Percentiles rank a stretch among this genome's conserved stretches.
Evolutionary conservation across 1,139 yeast species (phyloP).

Genomic region (Pichia sp.): DNA sequence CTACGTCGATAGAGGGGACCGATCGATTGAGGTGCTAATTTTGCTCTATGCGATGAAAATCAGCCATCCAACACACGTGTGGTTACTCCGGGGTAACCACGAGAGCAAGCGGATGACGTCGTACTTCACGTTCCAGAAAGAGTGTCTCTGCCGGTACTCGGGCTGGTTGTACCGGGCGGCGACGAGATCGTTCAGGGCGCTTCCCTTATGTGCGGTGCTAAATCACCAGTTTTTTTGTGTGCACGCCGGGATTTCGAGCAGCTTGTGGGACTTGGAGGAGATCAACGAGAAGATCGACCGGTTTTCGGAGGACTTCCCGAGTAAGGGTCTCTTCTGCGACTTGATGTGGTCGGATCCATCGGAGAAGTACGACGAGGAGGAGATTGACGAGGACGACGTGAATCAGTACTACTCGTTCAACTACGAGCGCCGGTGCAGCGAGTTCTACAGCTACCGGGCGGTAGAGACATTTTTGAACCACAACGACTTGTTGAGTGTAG

Average conservation of each 20-base stretch:
- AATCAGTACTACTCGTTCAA: constrained; percentile 66
- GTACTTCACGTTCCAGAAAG: constrained; percentile 93
- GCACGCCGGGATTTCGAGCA: constrained; percentile 91
- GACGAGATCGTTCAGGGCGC: constrained; percentile 73
- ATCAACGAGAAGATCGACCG: constrained; percentile 61
- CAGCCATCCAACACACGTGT: constrained; percentile 63
- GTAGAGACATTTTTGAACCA: constrained; percentile 69
- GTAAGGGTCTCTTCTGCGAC: constrained; percentile 91
- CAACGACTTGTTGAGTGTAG: constrained; percentile 71
- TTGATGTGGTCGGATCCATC: constrained; percentile 97
- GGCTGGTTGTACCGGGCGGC: constrained; percentile 73
- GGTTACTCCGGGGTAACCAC: constrained; percentile 88
- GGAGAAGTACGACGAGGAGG: constrained; percentile 49
- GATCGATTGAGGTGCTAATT: constrained; percentile 94
- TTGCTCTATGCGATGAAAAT: constrained; percentile 76
- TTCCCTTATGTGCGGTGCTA: constrained; percentile 81
- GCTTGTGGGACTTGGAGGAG: constrained; percentile 66
- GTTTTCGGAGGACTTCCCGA: constrained; percentile 73
- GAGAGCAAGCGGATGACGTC: constrained; percentile 95
- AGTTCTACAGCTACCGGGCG: constrained; percentile 91
- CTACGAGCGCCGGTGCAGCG: constrained; percentile 90
- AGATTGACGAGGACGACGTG: constrained; percentile 43
- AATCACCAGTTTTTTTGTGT: constrained; percentile 75
- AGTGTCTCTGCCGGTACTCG: constrained; percentile 84
- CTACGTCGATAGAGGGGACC: constrained; percentile 94